These are phyloP conservation scores for Epichloe sylvatica DNA, from an alignment of 2,329 filamentous ascomycete genomes.

Conservation along the genomic window DNA sequence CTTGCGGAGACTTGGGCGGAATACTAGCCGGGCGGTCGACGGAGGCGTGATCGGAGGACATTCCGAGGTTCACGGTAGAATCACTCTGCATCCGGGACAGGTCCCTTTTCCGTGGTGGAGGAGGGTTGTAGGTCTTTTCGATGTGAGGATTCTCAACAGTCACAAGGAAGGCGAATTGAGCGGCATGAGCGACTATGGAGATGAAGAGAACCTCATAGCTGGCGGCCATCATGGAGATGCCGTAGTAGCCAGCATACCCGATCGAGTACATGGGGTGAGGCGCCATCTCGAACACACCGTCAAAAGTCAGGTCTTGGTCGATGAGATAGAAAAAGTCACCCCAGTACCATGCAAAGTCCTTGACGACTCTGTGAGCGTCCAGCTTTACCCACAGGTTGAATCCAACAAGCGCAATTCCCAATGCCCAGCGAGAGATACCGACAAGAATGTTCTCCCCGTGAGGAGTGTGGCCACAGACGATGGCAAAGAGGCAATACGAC, in stretches of 20 bases:
- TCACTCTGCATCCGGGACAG: constrained; percentile 21
- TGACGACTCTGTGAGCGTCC: constrained; percentile 92
- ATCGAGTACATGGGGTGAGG: constrained; percentile 99
- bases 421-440: constrained; percentile 60
- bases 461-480: constrained; percentile 70
- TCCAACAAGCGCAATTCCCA: constrained; percentile 64
- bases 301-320: constrained; percentile 94
- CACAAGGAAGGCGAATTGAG: constrained; percentile 85
- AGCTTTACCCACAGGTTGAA: constrained; percentile 99
- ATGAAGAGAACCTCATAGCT: constrained; percentile 97
- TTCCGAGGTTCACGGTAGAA: constrained; percentile 14
- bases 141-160: constrained; percentile 95
- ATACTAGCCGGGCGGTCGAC: constrained; percentile 14
- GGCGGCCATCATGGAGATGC: constrained; percentile 93
- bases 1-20: constrained; percentile 12
- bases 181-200: constrained; percentile 84
- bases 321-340: constrained; percentile 98
- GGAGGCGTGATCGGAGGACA: constrained; percentile 10
- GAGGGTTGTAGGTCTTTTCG: constrained; percentile 91
- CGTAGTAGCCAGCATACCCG: constrained; percentile 94
- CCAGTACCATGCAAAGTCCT: constrained; percentile 99
- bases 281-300: constrained; percentile 97
- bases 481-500: constrained; percentile 90
- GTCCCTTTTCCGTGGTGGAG: constrained; percentile 53
- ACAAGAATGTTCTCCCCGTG: constrained; percentile 55